Evolutionary conservation across 2,329 filamentous ascomycete genomes (phyloP), one percentile per base, ranked within the genome.

Genomic region (Arthrobotrys musiformis): DNA sequence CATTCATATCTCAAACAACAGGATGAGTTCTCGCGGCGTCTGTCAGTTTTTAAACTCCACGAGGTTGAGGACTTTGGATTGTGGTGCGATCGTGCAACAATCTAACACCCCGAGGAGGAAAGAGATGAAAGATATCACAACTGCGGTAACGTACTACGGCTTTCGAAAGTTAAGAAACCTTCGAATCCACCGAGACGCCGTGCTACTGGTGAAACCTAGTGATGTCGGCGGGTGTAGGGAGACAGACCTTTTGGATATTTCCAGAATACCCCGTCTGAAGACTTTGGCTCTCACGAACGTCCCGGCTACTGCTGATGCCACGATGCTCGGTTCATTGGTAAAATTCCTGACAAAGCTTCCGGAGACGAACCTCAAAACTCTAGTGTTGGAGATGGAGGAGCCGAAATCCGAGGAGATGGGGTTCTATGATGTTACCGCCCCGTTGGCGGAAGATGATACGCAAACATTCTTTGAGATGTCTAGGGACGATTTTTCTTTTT

Each of bases 1-100:
- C 26, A 58, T 81, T 5, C 61, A 78, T 15, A 63, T 81, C 4
- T 75, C 79, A 0, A 74, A 67, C 9, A 81, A 80, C 46, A 67
- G 61, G 13, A 19, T 81, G 9, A 69, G 44, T 0, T 52, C 35
- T 1, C 4, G 11, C 2, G 68, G 76, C 2, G 58, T 79, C n/a
- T 37, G 66, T n/a, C 67, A 28, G 1, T 52, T 80, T 5, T 48
- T 81, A 6, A 77, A 70, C 11, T 79, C 79, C 22, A 79, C 77
- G 1, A 70, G 79, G 6, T 42, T 81, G 13, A 62, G 68, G 15
- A 69, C 68, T 2, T 68, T 81, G 1, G 80, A 81, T 40, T 66
- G 79, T 7, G 79, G 79, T 19, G 44, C 42, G 2, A 30, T 74
- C 2, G 7, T 26, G 15, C 22, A n/a, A 28, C 15, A 11, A 8